Evolutionary conservation across 257 asterid genomes (phyloP).

Genomic region (Galeopsis tetrahit): DNA sequence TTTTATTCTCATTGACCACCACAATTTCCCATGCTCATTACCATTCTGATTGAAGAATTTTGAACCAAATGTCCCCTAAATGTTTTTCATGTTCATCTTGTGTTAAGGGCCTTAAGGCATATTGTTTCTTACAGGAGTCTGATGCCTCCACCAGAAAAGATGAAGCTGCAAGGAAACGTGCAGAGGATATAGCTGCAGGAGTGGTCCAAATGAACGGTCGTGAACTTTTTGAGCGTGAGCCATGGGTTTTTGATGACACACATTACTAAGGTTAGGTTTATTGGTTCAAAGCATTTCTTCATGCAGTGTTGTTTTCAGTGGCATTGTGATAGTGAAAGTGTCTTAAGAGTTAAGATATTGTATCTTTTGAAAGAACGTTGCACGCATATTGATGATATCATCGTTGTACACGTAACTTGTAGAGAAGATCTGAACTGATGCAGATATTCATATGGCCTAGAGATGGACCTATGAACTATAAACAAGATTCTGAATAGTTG

Average conservation of each 20-base stretch:
- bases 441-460: neutral
- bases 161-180: conserved; percentile 72
- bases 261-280: conserved; percentile 52
- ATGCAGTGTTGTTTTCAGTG: neutral
- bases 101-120: neutral
- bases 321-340: neutral
- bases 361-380: neutral
- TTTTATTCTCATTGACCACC: too few relatives aligned
- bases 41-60: too few relatives aligned
- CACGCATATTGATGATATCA: neutral
- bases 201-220: conserved; percentile 83
- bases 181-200: conserved; percentile 82
- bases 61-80: neutral
- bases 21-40: too few relatives aligned
- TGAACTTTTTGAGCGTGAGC: conserved; percentile 75
- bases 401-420: neutral
- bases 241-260: conserved; percentile 80
- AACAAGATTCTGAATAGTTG: too few relatives aligned
- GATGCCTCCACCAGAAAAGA: conserved; percentile 69
- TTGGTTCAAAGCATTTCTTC: neutral
- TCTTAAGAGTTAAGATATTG: neutral
- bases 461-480: neutral
- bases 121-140: conserved; percentile 52
- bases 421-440: neutral
- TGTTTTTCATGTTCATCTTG: neutral